phyloP scores from a whole-genome alignment of 179 eudicot genomes.

The Amaranthus tricolor region DNA sequence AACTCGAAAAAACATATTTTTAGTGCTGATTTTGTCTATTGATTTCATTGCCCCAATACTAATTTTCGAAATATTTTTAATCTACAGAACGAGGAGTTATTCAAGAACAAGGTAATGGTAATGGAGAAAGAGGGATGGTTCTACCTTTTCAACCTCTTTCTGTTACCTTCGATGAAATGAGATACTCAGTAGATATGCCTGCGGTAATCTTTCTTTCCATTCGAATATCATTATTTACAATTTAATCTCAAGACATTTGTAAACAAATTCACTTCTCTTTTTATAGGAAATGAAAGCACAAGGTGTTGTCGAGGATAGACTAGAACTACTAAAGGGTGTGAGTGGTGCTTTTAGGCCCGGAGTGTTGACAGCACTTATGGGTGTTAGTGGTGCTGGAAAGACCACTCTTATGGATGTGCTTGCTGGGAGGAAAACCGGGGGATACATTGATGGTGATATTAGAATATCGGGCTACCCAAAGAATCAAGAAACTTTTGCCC shows the following conservation, averaged over 20 bases:
- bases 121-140: conserved; percentile 48
- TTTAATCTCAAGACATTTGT: not conserved
- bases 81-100: not conserved
- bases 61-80: not conserved
- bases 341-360: conserved; percentile 9
- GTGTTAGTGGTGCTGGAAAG: conserved; percentile 11
- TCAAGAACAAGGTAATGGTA: not conserved
- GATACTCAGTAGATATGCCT: conserved; percentile 66
- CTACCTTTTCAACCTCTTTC: conserved; percentile 62
- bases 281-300: conserved; percentile 6
- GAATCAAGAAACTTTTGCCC: conserved; percentile 10
- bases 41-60: too few relatives aligned
- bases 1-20: not conserved
- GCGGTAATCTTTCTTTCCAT: conserved; percentile 28
- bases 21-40: too few relatives aligned
- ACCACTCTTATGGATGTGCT: conserved; percentile 14
- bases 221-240: not conserved
- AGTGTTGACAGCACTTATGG: conserved; percentile 9
- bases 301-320: not conserved
- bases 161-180: conserved; percentile 52
- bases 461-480: conserved; percentile 11
- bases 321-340: not conserved
- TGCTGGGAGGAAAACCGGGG: conserved; percentile 15
- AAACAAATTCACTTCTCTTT: not conserved
- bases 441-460: conserved; percentile 11